These are phyloP conservation scores for Lachnellula arida DNA, from an alignment of 2,329 filamentous ascomycete species.

Conservation along the genomic window DNA sequence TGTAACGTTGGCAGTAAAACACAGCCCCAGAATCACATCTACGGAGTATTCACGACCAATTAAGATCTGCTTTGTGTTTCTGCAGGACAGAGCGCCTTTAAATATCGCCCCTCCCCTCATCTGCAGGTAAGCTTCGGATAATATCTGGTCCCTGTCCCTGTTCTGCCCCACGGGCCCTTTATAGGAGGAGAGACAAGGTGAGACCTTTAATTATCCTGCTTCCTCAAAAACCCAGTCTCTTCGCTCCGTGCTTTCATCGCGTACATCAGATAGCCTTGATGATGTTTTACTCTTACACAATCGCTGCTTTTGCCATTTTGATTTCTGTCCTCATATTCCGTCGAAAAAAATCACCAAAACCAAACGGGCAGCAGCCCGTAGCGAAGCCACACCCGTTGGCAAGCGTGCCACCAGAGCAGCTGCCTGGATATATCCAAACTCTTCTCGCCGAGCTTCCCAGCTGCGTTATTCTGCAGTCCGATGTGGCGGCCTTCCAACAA, in stretches of 20 bases:
- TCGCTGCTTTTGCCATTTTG: background rate
- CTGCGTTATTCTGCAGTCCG: background rate
- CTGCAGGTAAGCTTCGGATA: too few species aligned
- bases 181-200: too few species aligned
- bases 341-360: background rate
- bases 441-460: background rate
- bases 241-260: background rate
- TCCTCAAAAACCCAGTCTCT: too few species aligned
- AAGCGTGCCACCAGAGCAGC: background rate
- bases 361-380: background rate
- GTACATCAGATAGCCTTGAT: background rate
- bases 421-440: constrained; percentile 1
- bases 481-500: constrained; percentile 1
- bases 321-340: background rate
- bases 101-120: too few species aligned
- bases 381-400: constrained; percentile 2
- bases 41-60: too few species aligned
- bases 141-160: too few species aligned
- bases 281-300: background rate
- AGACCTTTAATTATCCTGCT: too few species aligned
- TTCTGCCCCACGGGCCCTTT: too few species aligned
- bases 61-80: too few species aligned
- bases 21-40: too few species aligned
- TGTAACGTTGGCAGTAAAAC: too few species aligned
- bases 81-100: too few species aligned